Evolutionary conservation across 352 stramenopile genomes (phyloP).

Genomic region (Globisporangium viniferum): DNA sequence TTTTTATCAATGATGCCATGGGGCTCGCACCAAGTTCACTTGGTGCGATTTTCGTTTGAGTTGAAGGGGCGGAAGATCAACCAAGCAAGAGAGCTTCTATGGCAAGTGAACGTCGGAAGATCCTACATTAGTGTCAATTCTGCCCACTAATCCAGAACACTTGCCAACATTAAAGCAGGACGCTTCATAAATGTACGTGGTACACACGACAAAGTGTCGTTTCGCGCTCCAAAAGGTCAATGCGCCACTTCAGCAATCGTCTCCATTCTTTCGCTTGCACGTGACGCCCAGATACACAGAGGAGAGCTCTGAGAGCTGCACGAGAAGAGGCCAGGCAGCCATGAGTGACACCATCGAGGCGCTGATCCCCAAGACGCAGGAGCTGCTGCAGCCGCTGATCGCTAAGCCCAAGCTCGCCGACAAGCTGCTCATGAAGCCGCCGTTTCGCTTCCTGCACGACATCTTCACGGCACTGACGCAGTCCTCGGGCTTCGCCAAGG

Average conservation of each 20-base stretch:
- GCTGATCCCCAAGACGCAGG: conserved; percentile 77
- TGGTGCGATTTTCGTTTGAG: background rate
- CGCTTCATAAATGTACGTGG: background rate
- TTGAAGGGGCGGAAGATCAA: background rate
- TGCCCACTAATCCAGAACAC: background rate
- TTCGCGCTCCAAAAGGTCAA: background rate
- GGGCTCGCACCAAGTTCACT: background rate
- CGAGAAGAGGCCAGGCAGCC: background rate
- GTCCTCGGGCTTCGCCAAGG: conserved; percentile 84
- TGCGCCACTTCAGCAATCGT: background rate
- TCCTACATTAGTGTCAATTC: background rate
- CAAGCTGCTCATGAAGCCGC: conserved; percentile 94
- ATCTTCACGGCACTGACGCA: conserved; percentile 88
- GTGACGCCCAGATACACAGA: background rate
- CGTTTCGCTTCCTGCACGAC: conserved; percentile 96
- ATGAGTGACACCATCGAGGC: conserved; percentile 64
- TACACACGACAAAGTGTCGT: conserved; percentile 6
- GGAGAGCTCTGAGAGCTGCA: background rate
- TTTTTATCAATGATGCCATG: background rate
- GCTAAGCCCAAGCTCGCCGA: conserved; percentile 93
- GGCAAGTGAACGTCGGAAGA: background rate
- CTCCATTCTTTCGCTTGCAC: background rate
- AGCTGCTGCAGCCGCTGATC: conserved; percentile 87
- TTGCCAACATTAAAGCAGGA: background rate
- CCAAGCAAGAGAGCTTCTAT: too few relatives aligned